A percentile compares a stretch with the other conserved stretches of the same genome.
These are phyloP conservation scores for Citrullus colocynthis DNA, from an alignment of 306 rosid species.

Conservation along the genomic window DNA sequence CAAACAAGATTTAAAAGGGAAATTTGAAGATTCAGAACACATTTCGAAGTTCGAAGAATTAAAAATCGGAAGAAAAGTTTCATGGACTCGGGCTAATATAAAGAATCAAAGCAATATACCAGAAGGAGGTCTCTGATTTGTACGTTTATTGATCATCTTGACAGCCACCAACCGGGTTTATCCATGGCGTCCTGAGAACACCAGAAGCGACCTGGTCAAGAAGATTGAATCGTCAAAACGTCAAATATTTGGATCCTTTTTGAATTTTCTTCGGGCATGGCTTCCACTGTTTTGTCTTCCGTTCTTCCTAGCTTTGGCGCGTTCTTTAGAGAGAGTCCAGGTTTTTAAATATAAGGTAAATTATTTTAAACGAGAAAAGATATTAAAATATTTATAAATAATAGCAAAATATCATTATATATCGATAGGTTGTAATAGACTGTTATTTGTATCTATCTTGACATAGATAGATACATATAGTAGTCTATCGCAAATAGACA, in stretches of 20 bases:
- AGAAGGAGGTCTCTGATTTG: neutral
- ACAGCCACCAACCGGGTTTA: neutral
- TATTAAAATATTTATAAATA: too few species aligned
- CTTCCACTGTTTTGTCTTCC: neutral
- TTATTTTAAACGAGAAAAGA: too few species aligned
- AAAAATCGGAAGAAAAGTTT: neutral
- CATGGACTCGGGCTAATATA: neutral
- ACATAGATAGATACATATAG: too few species aligned
- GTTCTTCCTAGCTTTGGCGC: neutral
- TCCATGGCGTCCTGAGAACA: neutral
- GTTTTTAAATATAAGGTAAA: too few species aligned
- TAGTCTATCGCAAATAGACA: too few species aligned
- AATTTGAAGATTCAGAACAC: neutral
- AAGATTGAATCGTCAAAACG: neutral
- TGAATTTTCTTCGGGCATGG: neutral
- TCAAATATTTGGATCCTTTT: neutral
- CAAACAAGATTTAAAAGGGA: neutral
- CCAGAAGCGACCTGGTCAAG: neutral
- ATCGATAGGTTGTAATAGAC: too few species aligned
- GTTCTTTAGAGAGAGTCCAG: neutral
- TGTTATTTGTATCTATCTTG: too few species aligned
- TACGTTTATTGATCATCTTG: neutral
- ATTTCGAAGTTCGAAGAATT: neutral
- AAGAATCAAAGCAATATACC: neutral
- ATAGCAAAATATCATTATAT: too few species aligned